These are phyloP conservation scores for Leccinum variabile DNA, from an alignment of 1,284 basidiomycete species.

Conservation along the genomic window DNA sequence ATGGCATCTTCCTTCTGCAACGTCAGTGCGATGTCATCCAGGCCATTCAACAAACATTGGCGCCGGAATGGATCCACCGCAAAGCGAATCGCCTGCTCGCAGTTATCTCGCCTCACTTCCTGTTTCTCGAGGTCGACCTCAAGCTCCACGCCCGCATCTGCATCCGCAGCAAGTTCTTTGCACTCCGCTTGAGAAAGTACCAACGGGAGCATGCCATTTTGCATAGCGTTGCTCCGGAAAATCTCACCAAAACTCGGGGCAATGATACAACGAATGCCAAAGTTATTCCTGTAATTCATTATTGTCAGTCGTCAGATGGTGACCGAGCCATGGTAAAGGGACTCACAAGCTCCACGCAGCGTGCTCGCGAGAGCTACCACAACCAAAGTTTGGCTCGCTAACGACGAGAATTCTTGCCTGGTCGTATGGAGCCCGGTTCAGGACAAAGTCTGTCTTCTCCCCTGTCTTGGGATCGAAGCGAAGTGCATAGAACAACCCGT, in stretches of 20 bases:
- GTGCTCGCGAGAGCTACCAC: constrained; percentile 92
- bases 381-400: constrained; percentile 92
- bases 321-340: constrained; percentile 2
- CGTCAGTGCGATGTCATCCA: constrained; percentile 93
- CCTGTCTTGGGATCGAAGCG: constrained; percentile 82
- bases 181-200: constrained; percentile 78
- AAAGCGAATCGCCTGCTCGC: constrained; percentile 74
- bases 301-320: constrained; percentile 5
- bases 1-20: constrained; percentile 74
- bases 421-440: constrained; percentile 85
- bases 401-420: constrained; percentile 85
- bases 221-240: constrained; percentile 91
- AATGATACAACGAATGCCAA: constrained; percentile 91
- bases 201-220: constrained; percentile 95
- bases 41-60: constrained; percentile 89
- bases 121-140: constrained; percentile 90
- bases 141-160: constrained; percentile 75
- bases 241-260: constrained; percentile 96
- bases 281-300: constrained; percentile 72
- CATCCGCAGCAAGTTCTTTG: constrained; percentile 75
- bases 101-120: constrained; percentile 78
- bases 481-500: constrained; percentile 84
- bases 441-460: constrained; percentile 82
- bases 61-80: constrained; percentile 84
- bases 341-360: constrained; percentile 93